phyloP scores from a whole-genome alignment of 768 basidiomycete genomes.

The Russula compacta region DNA sequence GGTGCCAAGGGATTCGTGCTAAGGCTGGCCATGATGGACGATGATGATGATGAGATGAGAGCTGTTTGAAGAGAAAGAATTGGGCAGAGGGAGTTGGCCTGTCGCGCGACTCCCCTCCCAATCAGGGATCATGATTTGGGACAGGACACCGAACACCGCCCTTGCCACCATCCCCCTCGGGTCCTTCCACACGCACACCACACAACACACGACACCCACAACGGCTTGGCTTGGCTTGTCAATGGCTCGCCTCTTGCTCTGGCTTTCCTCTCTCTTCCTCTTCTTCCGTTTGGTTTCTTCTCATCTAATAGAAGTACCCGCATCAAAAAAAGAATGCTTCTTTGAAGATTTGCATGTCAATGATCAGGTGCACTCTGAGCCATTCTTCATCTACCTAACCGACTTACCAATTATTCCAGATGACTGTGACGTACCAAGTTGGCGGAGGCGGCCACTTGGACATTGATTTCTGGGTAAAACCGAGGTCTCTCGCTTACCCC shows the following conservation, averaged over 20 bases:
- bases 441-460: slow-evolving; percentile 95
- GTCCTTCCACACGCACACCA: background rate
- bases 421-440: slow-evolving; percentile 99
- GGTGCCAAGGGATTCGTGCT: slow-evolving; percentile 52
- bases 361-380: slow-evolving; percentile 61
- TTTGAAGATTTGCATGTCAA: slow-evolving; percentile 89
- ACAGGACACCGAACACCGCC: slow-evolving; percentile 12
- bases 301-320: slow-evolving; percentile 65
- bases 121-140: slow-evolving; percentile 4
- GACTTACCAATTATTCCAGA: slow-evolving; percentile 38
- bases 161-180: background rate
- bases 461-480: slow-evolving; percentile 87
- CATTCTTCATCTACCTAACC: background rate
- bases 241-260: slow-evolving; percentile 36
- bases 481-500: background rate
- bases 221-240: background rate
- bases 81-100: slow-evolving; percentile 16
- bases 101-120: slow-evolving; percentile 22
- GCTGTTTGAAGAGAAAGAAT: slow-evolving; percentile 12
- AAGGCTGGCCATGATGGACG: slow-evolving; percentile 17
- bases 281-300: slow-evolving; percentile 36
- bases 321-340: slow-evolving; percentile 87
- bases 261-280: slow-evolving; percentile 32
- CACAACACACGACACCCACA: background rate
- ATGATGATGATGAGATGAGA: slow-evolving; percentile 10